Percentiles rank a stretch among this genome's conserved stretches.
phyloP scores from a whole-genome alignment of 2,329 filamentous ascomycete species.

The Sporothrix phasma region DNA sequence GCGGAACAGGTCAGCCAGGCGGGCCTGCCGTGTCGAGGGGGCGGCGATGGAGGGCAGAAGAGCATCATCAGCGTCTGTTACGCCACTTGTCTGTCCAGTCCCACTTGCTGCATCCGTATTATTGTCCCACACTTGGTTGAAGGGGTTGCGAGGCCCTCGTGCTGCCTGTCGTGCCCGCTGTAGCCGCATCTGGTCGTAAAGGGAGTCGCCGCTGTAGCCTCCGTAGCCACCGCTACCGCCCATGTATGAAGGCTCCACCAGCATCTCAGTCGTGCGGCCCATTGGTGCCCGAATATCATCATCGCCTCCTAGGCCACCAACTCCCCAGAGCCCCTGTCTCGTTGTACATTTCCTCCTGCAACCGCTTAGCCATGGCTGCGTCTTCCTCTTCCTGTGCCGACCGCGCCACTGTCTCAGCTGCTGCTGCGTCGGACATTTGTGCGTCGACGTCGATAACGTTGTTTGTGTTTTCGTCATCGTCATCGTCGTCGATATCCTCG shows the following conservation, averaged over 20 bases:
- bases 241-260: constrained; percentile 61
- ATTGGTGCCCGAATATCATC: constrained; percentile 81
- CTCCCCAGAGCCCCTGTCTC: constrained; percentile 20
- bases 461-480: constrained; percentile 17
- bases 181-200: constrained; percentile 46
- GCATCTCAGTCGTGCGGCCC: constrained; percentile 79
- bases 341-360: constrained; percentile 84
- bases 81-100: background rate
- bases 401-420: constrained; percentile 33
- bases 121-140: constrained; percentile 33
- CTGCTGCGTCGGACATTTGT: constrained; percentile 22
- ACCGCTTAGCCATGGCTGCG: constrained; percentile 77
- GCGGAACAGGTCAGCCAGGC: constrained; percentile 83
- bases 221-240: constrained; percentile 36
- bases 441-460: constrained; percentile 31
- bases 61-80: background rate
- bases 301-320: constrained; percentile 17
- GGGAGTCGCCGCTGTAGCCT: constrained; percentile 38
- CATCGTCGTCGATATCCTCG: constrained; percentile 26
- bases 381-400: constrained; percentile 69
- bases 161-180: constrained; percentile 33
- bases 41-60: background rate
- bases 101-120: background rate
- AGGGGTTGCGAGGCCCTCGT: constrained; percentile 26
- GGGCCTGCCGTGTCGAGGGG: constrained; percentile 24